These are phyloP conservation scores for Prunus davidiana DNA, from an alignment of 306 rosid genomes.

Conservation along the genomic window DNA sequence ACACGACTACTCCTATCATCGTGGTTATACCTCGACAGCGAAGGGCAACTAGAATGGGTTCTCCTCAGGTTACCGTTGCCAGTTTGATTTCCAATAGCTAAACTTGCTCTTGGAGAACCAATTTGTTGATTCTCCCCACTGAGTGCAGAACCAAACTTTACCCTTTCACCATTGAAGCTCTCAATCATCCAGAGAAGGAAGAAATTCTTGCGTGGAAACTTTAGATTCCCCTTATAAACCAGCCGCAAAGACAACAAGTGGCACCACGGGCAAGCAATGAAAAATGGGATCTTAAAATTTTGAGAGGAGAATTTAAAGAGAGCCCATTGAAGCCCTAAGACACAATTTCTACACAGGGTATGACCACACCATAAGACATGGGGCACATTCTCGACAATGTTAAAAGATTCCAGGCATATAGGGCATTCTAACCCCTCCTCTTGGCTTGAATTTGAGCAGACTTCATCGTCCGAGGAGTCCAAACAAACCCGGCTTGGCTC, in stretches of 20 bases:
- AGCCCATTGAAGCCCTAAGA: constrained; percentile 91
- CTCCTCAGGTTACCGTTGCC: constrained; percentile 46
- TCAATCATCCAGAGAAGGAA: constrained; percentile 96
- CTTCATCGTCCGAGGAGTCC: constrained; percentile 85
- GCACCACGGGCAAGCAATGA: constrained; percentile 91
- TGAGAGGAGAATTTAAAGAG: constrained; percentile 61
- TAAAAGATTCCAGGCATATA: constrained; percentile 88
- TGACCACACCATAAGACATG: constrained; percentile 97
- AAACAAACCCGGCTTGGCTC: constrained; percentile 42
- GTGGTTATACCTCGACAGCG: constrained; percentile 29
- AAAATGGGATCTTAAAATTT: constrained; percentile 63
- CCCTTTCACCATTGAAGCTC: constrained; percentile 77
- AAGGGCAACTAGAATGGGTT: constrained; percentile 35
- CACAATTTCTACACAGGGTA: constrained; percentile 80
- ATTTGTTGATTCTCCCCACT: constrained; percentile 48
- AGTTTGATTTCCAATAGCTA: constrained; percentile 44
- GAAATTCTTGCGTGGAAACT: constrained; percentile 78
- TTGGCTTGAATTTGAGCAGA: constrained; percentile 65
- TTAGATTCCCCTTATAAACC: constrained; percentile 67
- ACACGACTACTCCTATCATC: constrained; percentile 28
- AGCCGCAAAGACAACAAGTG: constrained; percentile 64
- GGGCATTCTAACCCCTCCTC: constrained; percentile 93
- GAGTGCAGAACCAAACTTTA: constrained; percentile 37
- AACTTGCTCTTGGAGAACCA: constrained; percentile 37
- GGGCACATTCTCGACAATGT: constrained; percentile 93